Base-by-base conservation (phyloP, 345 rosid genomes). In the Linum trigynum region DNA sequence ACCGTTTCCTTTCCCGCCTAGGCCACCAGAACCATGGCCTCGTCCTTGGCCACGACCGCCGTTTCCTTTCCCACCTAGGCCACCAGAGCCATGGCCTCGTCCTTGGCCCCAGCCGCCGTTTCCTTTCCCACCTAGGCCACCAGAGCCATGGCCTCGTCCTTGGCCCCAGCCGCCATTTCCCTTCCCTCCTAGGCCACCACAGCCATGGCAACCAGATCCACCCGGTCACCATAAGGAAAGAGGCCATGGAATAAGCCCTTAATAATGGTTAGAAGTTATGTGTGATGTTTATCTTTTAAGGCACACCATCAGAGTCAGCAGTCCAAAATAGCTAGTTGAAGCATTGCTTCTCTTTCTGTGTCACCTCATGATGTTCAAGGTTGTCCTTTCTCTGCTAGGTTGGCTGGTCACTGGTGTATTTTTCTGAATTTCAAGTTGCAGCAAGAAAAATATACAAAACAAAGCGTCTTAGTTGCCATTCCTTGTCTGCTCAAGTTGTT, bases 161-260 rank as follows among this genome's bases (percentile, higher is more conserved):
- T 38, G n/a, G 10, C 48, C 63, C 10, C 65, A 40, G 17, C 59
- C 36, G 4, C 69, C 55, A 1, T 43, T 41, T 6, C 69, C 16
- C 0, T 59, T 37, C 36, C 70, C 64, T 43, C 72, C 61, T 32
- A 55, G 39, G 40, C 65, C 67, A 39, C 37, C 59, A 41, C 11
- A n/a, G 2, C 63, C 75, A 40, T 12, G 59, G 61, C 73, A 61
- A 4, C 70, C 55, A 8, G 40, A 12, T 41, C 76, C 69, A 15
- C 63, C 62, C 15, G 63, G 45, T 14, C 38, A 63, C 16, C 35
- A 43, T 48, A 23, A 23, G 32, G 32, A 23, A 23, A 23, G 32
- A 23, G 32, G 32, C 32, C 32, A 23, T 23, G 32, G 32, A 23
- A 23, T 23, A 23, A 23, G 32, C 61, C 67, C 6, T 48, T 67